Evolutionary conservation across 1,284 basidiomycete species (phyloP), one percentile per base, ranked within the genome.

Genomic region (Papiliotrema terrestris): DNA sequence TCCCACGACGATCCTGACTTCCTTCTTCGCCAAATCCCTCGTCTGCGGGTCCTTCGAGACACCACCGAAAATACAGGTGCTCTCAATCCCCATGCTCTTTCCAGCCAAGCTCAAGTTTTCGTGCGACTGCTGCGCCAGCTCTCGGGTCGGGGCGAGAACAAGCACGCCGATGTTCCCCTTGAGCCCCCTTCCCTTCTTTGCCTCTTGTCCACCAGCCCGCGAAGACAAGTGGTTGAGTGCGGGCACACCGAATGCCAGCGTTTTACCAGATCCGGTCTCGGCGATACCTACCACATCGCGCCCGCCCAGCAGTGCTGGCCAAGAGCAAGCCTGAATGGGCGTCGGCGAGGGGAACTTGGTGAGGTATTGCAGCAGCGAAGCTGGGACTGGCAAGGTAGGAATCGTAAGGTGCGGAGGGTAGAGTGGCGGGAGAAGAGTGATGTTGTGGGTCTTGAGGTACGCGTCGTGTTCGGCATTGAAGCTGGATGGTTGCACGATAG

Each of bases 251-350:
- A 99, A 99, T 0, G 93, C 91, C 17, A 98, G 83, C 0, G 95
- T 99, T 80, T 99, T 99, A 9, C 95, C 96, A 62, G 84, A 91
- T 65, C 94, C 96, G 1, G 95, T 99, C 80, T 98, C 94, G 15
- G 96, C 95, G 60, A 99, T 93, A 56, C 95, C 95, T 36, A 99
- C 87, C 0, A 96, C 89, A 73, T 98, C 93, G 26, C 83, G 82
- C 3, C 90, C 89, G 50, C 83, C 81, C 29, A 98, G 79, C 6
- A 91, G 83, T 19, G 90, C 86, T 3, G 93, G 92, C 95, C 95
- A 99, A 35, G 93, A 87, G 68, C 91, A 96, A 4, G 92, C 87
- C 75, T 98, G 95, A 56, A 99, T 94, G 0, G 95, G 92, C 0
- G 94, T 96, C 0, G 96, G 96, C 66, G 89, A 86, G 56, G 86